Percentiles rank a stretch among this genome's conserved stretches.
phyloP scores from a whole-genome alignment of 2,329 filamentous ascomycete genomes.

The Thielaviopsis populi region DNA sequence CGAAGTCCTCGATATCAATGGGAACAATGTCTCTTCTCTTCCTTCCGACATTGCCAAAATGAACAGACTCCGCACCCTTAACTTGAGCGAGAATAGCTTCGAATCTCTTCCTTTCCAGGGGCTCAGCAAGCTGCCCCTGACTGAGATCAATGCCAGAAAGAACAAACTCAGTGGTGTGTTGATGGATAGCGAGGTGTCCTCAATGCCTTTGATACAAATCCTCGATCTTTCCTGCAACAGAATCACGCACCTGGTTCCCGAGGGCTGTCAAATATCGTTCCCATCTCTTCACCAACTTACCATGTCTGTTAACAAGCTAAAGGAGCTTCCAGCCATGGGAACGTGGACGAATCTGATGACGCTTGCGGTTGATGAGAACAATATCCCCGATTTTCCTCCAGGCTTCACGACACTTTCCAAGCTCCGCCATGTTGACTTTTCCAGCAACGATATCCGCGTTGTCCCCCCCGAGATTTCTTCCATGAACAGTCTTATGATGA shows the following conservation, averaged over 20 bases:
- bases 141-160: slow-evolving; percentile 58
- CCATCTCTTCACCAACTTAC: slow-evolving; percentile 60
- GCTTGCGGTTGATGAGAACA: slow-evolving; percentile 69
- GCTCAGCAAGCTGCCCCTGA: slow-evolving; percentile 52
- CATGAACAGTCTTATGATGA: slow-evolving; percentile 62
- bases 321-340: slow-evolving; percentile 55
- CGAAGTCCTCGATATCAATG: slow-evolving; percentile 67
- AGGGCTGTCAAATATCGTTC: slow-evolving; percentile 37
- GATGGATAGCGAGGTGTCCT: slow-evolving; percentile 45
- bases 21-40: slow-evolving; percentile 60
- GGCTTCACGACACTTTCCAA: slow-evolving; percentile 55
- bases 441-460: slow-evolving; percentile 64
- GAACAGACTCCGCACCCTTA: slow-evolving; percentile 55
- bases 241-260: slow-evolving; percentile 39
- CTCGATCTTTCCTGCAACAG: slow-evolving; percentile 69
- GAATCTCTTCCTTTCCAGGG: slow-evolving; percentile 54
- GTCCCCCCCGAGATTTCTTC: slow-evolving; percentile 62
- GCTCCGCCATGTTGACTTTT: slow-evolving; percentile 66
- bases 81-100: slow-evolving; percentile 67
- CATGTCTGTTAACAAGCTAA: slow-evolving; percentile 68
- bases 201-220: slow-evolving; percentile 50
- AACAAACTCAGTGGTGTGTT: slow-evolving; percentile 64
- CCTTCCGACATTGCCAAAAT: slow-evolving; percentile 54
- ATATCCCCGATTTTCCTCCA: slow-evolving; percentile 56
- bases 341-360: slow-evolving; percentile 59